Evolutionary conservation across 139 green algal species (phyloP).

Genomic region (Haematococcus sp.): DNA sequence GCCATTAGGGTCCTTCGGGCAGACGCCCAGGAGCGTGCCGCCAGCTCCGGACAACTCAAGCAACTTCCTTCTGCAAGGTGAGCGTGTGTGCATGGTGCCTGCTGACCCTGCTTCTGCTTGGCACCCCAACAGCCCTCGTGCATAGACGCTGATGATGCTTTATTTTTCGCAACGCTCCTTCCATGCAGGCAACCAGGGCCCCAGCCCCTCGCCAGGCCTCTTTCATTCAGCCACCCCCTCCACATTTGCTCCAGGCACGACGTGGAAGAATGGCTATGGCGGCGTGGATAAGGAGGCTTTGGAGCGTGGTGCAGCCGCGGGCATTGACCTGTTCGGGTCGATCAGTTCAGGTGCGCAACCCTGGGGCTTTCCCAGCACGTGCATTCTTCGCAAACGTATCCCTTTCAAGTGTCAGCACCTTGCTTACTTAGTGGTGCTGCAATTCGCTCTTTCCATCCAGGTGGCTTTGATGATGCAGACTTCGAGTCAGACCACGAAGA

Average conservation of each 20-base stretch:
- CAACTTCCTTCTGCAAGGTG: not conserved
- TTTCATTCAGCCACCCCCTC: conserved; percentile 1
- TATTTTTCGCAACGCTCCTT: too few species aligned
- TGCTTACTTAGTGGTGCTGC: too few species aligned
- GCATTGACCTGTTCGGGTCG: conserved; percentile 1
- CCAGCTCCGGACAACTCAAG: not conserved
- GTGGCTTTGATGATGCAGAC: conserved; percentile 2
- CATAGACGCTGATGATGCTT: too few species aligned
- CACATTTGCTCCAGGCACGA: not conserved
- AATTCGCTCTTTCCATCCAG: not conserved
- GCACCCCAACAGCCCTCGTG: too few species aligned
- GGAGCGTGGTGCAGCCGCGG: not conserved
- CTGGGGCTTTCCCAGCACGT: too few species aligned
- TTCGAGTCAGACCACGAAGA: conserved; percentile 9
- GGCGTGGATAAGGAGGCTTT: conserved; percentile 6
- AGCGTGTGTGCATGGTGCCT: not conserved
- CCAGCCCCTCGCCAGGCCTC: not conserved
- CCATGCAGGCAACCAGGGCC: too few species aligned
- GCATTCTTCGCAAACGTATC: too few species aligned
- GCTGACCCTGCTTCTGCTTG: not conserved
- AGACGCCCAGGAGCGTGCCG: not conserved
- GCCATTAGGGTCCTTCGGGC: not conserved
- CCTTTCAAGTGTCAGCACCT: too few species aligned
- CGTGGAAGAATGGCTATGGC: conserved; percentile 3
- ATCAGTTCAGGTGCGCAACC: not conserved